Evolutionary conservation across 306 rosid species (phyloP).

Genomic region (Cucurbita argyrosperma): DNA sequence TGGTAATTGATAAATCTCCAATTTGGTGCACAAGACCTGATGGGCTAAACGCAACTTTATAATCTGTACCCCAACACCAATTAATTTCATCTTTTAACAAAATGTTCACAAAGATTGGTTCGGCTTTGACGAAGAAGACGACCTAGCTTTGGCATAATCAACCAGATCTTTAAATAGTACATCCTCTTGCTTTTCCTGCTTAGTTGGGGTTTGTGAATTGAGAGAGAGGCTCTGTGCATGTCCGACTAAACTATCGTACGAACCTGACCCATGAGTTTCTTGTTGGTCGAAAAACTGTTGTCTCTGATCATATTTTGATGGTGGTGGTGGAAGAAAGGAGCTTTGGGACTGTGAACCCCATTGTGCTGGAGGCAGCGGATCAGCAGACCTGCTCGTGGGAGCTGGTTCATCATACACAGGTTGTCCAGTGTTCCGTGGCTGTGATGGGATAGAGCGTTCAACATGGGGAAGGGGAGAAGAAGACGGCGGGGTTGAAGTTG

Average conservation of each 20-base stretch:
- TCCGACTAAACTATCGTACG: conserved; percentile 59
- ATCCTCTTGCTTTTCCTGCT: conserved; percentile 64
- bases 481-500: conserved; percentile 28
- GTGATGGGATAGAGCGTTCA: conserved; percentile 25
- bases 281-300: conserved; percentile 66
- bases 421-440: conserved; percentile 18
- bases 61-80: conserved; percentile 6
- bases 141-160: conserved; percentile 76
- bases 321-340: conserved; percentile 58
- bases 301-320: conserved; percentile 56
- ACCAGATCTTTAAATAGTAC: conserved; percentile 70
- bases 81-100: background rate
- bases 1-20: conserved; percentile 1
- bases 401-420: conserved; percentile 60
- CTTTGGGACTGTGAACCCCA: conserved; percentile 42
- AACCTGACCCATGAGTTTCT: conserved; percentile 30
- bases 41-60: background rate
- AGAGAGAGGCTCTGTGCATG: conserved; percentile 66
- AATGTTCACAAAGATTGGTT: conserved; percentile 49
- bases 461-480: conserved; percentile 24
- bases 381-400: conserved; percentile 39
- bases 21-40: conserved; percentile 4
- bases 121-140: conserved; percentile 59
- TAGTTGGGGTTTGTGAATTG: conserved; percentile 37
- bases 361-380: conserved; percentile 51